Conservation (phyloP, 2,329 filamentous ascomycete genomes). For the Ilyonectria sp. region DNA sequence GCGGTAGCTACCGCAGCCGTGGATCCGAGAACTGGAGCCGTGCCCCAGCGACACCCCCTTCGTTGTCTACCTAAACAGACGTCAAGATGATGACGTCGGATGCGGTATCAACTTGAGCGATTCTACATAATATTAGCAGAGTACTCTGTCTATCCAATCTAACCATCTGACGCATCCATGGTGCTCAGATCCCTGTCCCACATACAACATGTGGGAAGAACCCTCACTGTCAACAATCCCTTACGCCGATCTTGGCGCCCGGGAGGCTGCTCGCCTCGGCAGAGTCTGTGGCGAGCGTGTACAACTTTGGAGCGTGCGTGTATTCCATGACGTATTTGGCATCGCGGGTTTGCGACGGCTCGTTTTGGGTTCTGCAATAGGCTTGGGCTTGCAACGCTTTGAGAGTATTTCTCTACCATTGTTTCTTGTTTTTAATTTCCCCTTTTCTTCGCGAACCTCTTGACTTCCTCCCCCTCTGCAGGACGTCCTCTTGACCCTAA, state of each 20-base stretch:
- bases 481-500: neutral
- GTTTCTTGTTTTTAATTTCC: slow-evolving; percentile 26
- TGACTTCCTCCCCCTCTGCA: slow-evolving; percentile 6
- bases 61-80: slow-evolving; percentile 44
- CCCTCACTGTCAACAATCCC: slow-evolving; percentile 23
- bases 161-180: slow-evolving; percentile 9
- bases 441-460: slow-evolving; percentile 24
- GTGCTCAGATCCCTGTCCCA: slow-evolving; percentile 20
- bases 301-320: slow-evolving; percentile 43
- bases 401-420: slow-evolving; percentile 27
- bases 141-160: slow-evolving; percentile 30
- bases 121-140: slow-evolving; percentile 42
- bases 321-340: slow-evolving; percentile 33
- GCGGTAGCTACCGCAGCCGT: slow-evolving; percentile 58
- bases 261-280: slow-evolving; percentile 30
- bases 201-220: slow-evolving; percentile 27
- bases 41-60: slow-evolving; percentile 44
- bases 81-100: slow-evolving; percentile 27
- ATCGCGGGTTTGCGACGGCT: slow-evolving; percentile 20
- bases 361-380: slow-evolving; percentile 19
- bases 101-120: slow-evolving; percentile 30
- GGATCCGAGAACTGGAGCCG: slow-evolving; percentile 61
- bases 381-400: slow-evolving; percentile 19
- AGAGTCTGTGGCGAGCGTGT: slow-evolving; percentile 37
- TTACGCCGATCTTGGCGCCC: slow-evolving; percentile 24